Conservation (phyloP, 345 rosid species). For the Arabidopsis arenosa region DNA sequence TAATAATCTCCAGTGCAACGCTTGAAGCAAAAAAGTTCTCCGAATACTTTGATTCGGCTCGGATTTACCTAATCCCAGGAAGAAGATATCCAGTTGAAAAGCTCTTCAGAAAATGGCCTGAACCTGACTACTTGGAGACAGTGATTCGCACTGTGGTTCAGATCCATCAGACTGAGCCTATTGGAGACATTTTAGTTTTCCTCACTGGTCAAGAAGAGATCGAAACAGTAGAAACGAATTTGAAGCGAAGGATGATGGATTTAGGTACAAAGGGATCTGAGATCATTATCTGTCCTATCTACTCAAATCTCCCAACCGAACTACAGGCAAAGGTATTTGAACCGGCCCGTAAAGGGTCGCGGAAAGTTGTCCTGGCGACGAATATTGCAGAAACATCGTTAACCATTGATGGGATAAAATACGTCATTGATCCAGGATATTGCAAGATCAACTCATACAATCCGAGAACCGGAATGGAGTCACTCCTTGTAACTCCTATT, state of each 20-base stretch:
- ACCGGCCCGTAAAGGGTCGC: constrained; percentile 84
- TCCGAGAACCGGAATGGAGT: constrained; percentile 95
- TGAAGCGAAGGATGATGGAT: constrained; percentile 74
- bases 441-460: constrained; percentile 89
- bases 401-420: constrained; percentile 88
- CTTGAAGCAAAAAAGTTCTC: constrained; percentile 97
- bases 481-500: constrained; percentile 78
- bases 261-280: constrained; percentile 83
- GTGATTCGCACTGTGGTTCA: constrained; percentile 84
- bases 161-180: constrained; percentile 71
- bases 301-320: constrained; percentile 90
- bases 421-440: constrained; percentile 89
- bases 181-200: constrained; percentile 85
- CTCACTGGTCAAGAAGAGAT: constrained; percentile 98
- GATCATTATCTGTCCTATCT: constrained; percentile 87
- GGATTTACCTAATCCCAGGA: constrained; percentile 87
- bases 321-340: constrained; percentile 94
- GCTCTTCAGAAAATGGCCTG: constrained; percentile 71
- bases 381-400: constrained; percentile 95
- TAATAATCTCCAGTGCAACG: constrained; percentile 92
- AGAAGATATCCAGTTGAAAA: constrained; percentile 92
- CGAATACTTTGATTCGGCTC: constrained; percentile 87
- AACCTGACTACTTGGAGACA: constrained; percentile 84
- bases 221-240: constrained; percentile 79
- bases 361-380: constrained; percentile 93